Base-by-base conservation (phyloP, 345 rosid genomes). In the Eucalyptus sp. region DNA sequence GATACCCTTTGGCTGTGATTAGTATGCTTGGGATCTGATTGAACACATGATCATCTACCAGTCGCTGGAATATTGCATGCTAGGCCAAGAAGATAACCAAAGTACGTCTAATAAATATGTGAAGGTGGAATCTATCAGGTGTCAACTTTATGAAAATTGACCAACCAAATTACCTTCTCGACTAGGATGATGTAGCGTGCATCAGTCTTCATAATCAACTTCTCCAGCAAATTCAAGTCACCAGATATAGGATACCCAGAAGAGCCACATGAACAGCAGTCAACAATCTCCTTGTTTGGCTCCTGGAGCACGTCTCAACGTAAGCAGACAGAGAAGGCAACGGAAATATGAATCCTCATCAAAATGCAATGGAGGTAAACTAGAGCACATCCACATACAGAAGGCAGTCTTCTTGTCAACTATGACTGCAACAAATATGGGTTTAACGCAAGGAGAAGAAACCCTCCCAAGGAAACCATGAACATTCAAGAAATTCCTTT, bases 1-100 rank as follows among this genome's bases (percentile, higher is more conserved):
- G 99, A 90, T 98, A 98, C 88, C 99, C 99, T 92, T 91, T 98
- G 13, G 98, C 99, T 10, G 99, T 98, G 85, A 97, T 94, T 86
- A 98, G 94, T 66, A 98, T 95, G 90, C 96, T 93, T 56, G 99
- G 99, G 87, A 97, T 94, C 90, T 94, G 94, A 92, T 95, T 94
- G 92, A 94, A 98, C 83, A 97, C 87, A 10, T 91, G 90, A 91
- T 97, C 99, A 89, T 98, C 99, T 25, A 93, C 97, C 90, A 98
- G 91, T 48, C 99, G 92, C 89, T 97, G 98, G 91, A 98, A 98
- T 88, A 97, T 93, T 31, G 99, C 99, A 89, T 98, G 99, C 99
- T 98, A 89, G 88, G 89, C 58, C 89, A 88, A 89, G 58, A 52
- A 50, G 64, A 52, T 14, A 37, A 80, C 86, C 81, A 81, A 68